These are phyloP conservation scores for Pseudogymnoascus sp. DNA, from an alignment of 2,329 filamentous ascomycete species.

Conservation along the genomic window DNA sequence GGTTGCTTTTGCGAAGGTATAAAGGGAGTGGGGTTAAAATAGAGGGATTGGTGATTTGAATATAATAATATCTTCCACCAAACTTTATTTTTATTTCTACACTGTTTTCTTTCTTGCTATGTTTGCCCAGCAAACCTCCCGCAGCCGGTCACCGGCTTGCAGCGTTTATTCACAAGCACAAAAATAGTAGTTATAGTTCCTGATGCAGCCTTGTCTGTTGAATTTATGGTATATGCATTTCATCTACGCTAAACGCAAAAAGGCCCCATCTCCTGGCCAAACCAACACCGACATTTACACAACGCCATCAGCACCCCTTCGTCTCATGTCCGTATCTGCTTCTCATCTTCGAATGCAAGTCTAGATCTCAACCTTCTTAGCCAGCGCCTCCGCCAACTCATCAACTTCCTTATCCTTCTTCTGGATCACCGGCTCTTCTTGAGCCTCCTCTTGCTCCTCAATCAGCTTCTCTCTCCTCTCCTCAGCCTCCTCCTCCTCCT, in stretches of 20 bases:
- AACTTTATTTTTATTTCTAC: not conserved
- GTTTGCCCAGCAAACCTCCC: not conserved
- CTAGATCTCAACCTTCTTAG: constrained; percentile 44
- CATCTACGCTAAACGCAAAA: constrained; percentile 9
- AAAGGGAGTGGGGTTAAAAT: not conserved
- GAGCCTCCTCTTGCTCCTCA: constrained; percentile 63
- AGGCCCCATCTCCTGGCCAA: constrained; percentile 1
- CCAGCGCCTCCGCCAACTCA: constrained; percentile 65
- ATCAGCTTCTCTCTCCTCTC: constrained; percentile 62
- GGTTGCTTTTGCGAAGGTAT: constrained; percentile 59
- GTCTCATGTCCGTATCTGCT: not conserved
- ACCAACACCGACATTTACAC: constrained; percentile 2
- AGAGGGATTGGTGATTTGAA: not conserved
- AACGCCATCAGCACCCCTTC: not conserved
- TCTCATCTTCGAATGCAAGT: not conserved
- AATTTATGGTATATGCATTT: constrained; percentile 7
- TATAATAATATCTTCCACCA: not conserved
- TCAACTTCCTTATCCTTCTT: constrained; percentile 73
- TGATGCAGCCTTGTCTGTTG: not conserved
- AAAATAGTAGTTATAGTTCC: too few relatives aligned
- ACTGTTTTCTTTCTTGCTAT: not conserved
- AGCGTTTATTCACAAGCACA: not conserved
- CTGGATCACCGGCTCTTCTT: constrained; percentile 66
- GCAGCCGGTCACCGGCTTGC: not conserved
- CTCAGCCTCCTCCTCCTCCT: constrained; percentile 48